Base-by-base conservation (phyloP, 306 rosid genomes). In the Gastrolobium bilobum region DNA sequence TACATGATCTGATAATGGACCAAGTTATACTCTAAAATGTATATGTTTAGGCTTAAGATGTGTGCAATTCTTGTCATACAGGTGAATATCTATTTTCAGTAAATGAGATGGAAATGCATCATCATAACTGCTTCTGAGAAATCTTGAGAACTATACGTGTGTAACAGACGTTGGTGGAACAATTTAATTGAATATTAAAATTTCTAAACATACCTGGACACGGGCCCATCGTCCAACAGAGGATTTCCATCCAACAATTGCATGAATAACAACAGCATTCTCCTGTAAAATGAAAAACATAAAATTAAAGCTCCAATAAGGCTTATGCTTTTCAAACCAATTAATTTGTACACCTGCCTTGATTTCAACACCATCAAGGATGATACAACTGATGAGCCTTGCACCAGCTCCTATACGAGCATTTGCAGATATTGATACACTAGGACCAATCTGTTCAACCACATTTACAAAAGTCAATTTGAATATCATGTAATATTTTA, bases 191-290 rank as follows among this genome's bases (percentile, higher is more conserved):
- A 65, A 9, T 40, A 54, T 47, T 39, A 48, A 51, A 68, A 50
- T 68, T 62, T 83, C 4, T 33, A 44, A 82, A 82, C 95, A 84
- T 89, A 82, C 99, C 97, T 95, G 98, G 69, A 90, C 93, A 6
- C 93, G 91, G 5, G 99, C 88, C 99, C 99, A 93, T 83, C 84
- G 86, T 62, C 99, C 99, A 62, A 93, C 73, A 26, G 96, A 84
- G 42, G 98, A 93, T 84, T 95, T 95, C 99, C 99, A 95, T 69
- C 99, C 98, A 71, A 95, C 89, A 86, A 95, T 95, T 62, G 99
- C 88, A 79, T 93, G 94, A 78, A 87, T 83, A 26, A 91, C 93
- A 59, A 93, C 93, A 2, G 97, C 98, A 73, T 93, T 95, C 54
- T 93, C 99, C 99, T 95, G 93, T 64, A 60, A 82, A 62, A 75